Base-by-base conservation (phyloP, 495 filamentous ascomycete genomes). In the Annulohypoxylon bovei region DNA sequence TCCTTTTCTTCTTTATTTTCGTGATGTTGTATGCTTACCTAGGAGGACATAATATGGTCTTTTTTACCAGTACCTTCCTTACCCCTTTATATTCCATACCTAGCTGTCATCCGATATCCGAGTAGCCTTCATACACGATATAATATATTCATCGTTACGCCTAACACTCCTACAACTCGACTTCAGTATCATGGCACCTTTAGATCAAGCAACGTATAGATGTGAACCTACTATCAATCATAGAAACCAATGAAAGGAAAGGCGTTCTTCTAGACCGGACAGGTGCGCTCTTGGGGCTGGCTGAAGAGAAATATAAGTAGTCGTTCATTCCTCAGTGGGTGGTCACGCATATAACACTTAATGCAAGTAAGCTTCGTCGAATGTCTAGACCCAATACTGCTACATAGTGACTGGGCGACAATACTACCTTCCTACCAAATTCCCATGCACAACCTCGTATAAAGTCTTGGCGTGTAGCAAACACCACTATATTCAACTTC, bases 401-500 rank as follows among this genome's bases (percentile, higher is more conserved):
- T 53, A 54, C 42, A 20, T 11, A 16, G 44, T 25, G 7, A n/a
- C 50, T 52, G 12, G 52, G 18, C 25, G 28, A 25, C 27, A 25
- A 67, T 67, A 47, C 62, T 20, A 62, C 62, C 50, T 63, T 62
- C 56, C 62, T 58, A 18, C 32, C 25, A n/a, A 20, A 56, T 42
- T 32, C 2, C 1, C 14, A 57, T 54, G 63, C 49, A 57, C 27
- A 39, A 63, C 44, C 44, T 71, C 68, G 68, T 71, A 71, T 67
- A 62, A 32, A 50, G 39, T 59, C 68, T 71, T 71, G 68, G 68
- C 63, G 33, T 5, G n/a, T 9, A 16, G 40, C 50, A 6, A 47
- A 49, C 22, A 47, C 8, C 22, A 22, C 9, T 20, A 32, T 50
- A 33, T 32, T 61, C 28, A 18, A n/a, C 28, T 47, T 65, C 55